Evolutionary conservation across 164 flowering plant genomes (phyloP), one percentile per base, ranked within the genome.

Genomic region (Nymphaea thermarum): DNA sequence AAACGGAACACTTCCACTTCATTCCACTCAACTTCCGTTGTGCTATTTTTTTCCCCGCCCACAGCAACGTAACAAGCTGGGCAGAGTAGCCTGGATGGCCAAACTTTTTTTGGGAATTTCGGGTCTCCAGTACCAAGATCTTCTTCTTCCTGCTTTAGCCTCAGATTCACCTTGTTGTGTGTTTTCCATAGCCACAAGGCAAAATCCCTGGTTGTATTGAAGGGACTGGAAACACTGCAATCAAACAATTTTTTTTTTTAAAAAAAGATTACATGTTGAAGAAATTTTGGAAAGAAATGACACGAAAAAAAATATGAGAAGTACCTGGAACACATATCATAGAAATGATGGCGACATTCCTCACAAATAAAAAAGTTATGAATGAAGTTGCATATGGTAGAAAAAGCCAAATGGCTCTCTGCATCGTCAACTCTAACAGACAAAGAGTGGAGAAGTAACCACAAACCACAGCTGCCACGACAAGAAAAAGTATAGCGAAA

Each of bases 41-140:
- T 72, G 70, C 3, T 17, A 15, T 51, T 15, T 51, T 51, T 15
- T 5, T 51, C 14, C 57, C 57, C 57, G 14, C 14, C 14, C 14
- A 8, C 57, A 17, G 78, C 72, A 43, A 25, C 74, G 74, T 81
- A 84, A 79, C 99, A 95, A 36, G 97, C 80, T 45, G 98, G 73
- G 75, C 99, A 95, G 16, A 92, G 88, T 75, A 84, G 86, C 77
- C 76, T 84, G 66, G 94, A 81, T 61, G 99, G 99, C 99, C 98
- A 92, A 15, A 85, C 75, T 63, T 80, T 76, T 81, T 95, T 95
- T 4, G 98, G 99, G 66, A 84, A 95, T 69, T 87, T 85, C 8
- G 98, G 99, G 71, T 95, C 99, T 60, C 71, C 93, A 42, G 96
- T 91, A 74, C 66, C 71, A 4, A 79, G 68, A 70, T 81, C 47